These are phyloP conservation scores for Quercus agrifolia DNA, from an alignment of 306 rosid species.

Conservation along the genomic window DNA sequence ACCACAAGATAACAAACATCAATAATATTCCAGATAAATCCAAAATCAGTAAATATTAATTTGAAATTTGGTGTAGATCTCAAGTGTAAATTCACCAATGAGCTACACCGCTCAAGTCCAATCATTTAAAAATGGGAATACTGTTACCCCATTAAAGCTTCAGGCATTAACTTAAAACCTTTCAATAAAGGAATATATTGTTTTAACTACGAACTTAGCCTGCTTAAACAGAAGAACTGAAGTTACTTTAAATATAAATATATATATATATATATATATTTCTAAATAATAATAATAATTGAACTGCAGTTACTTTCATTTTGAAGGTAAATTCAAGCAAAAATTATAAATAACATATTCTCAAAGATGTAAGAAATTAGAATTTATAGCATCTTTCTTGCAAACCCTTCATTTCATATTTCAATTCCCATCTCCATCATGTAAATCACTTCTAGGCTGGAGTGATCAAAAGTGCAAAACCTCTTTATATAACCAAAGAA, in stretches of 20 bases:
- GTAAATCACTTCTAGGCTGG: neutral
- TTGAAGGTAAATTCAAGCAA: neutral
- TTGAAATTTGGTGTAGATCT: neutral
- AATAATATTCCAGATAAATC: neutral
- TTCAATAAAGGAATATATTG: neutral
- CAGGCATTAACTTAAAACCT: neutral
- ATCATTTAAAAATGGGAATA: neutral
- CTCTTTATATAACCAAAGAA: neutral
- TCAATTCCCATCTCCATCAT: neutral
- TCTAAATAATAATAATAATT: too few species aligned
- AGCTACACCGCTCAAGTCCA: neutral
- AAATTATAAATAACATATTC: neutral
- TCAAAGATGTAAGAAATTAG: neutral
- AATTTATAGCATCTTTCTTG: neutral
- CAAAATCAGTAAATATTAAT: neutral
- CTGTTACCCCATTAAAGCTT: neutral
- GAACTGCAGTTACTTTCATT: neutral
- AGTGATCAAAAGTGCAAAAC: neutral
- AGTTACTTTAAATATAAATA: neutral
- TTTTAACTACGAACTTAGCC: neutral
- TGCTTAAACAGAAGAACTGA: neutral
- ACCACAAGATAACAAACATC: constrained; percentile 17
- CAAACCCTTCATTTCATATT: neutral
- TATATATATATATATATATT: too few species aligned
- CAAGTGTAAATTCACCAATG: neutral